Conservation (phyloP, 352 stramenopile species). For the Phytophthora palmivora region DNA sequence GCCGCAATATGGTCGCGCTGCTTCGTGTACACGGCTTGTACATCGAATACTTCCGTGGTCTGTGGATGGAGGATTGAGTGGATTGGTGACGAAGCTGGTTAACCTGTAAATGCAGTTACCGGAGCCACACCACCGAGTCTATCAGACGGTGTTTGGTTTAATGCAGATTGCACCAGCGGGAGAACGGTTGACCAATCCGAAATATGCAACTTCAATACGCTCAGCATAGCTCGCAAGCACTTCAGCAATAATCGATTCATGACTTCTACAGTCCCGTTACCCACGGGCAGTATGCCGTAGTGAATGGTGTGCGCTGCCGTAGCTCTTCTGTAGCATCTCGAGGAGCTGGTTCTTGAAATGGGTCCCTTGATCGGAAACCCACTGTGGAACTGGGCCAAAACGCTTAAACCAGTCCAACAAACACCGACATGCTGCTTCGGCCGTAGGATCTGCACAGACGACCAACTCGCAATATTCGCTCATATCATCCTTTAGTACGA, state of each 20-base stretch:
- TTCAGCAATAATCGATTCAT: no score
- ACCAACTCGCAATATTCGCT: no score
- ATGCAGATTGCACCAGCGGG: no score
- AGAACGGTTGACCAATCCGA: no score
- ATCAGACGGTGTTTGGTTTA: background rate
- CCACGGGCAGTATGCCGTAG: conserved; percentile 36
- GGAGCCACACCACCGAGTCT: background rate
- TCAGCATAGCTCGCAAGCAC: no score
- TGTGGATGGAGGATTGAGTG: no score
- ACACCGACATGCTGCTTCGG: background rate
- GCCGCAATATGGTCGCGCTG: no score
- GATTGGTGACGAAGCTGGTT: background rate
- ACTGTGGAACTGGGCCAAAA: conserved; percentile 29
- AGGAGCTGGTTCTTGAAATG: conserved; percentile 46
- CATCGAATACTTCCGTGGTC: no score
- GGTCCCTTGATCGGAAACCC: conserved; percentile 35
- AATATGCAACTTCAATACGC: no score
- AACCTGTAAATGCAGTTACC: conserved; percentile 6
- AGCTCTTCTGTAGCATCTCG: conserved; percentile 2
- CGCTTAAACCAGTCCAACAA: conserved; percentile 39
- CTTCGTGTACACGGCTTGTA: no score
- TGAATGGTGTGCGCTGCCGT: conserved; percentile 27
- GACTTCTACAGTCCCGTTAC: no score
- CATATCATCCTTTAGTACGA: conserved; percentile 16
- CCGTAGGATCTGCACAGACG: background rate